Evolutionary conservation across 2,329 filamentous ascomycete genomes (phyloP).

Genomic region (Diplodia scrobiculata): DNA sequence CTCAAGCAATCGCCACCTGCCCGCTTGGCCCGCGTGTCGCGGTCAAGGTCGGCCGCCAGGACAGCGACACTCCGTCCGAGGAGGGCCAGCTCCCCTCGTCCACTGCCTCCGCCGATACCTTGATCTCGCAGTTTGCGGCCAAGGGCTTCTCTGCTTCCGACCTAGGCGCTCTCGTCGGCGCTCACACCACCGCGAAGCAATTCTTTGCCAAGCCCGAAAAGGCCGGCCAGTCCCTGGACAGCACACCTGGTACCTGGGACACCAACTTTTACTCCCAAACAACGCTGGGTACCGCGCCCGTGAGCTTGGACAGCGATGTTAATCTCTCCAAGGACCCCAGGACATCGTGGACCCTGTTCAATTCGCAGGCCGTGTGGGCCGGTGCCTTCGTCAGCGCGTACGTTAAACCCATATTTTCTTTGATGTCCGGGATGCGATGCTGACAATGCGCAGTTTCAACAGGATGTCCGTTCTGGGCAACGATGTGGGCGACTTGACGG

Average conservation of each 20-base stretch:
- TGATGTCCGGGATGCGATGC: neutral
- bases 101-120: constrained; percentile 45
- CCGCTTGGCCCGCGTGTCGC: constrained; percentile 56
- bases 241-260: constrained; percentile 56
- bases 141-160: constrained; percentile 57
- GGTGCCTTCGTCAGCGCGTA: constrained; percentile 38
- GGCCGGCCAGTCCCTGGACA: constrained; percentile 51
- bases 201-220: constrained; percentile 48
- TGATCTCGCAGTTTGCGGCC: constrained; percentile 53
- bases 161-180: constrained; percentile 58
- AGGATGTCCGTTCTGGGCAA: constrained; percentile 45
- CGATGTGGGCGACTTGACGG: constrained; percentile 33
- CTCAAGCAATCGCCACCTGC: constrained; percentile 54
- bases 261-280: constrained; percentile 52
- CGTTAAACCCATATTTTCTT: neutral
- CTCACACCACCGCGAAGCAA: constrained; percentile 56
- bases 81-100: constrained; percentile 52
- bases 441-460: constrained; percentile 33
- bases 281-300: constrained; percentile 35
- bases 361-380: constrained; percentile 37
- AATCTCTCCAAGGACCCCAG: constrained; percentile 38
- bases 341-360: constrained; percentile 35
- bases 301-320: constrained; percentile 32
- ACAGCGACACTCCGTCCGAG: constrained; percentile 48
- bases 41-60: constrained; percentile 55